Evolutionary conservation across 208 protist species (phyloP), one percentile per base, ranked within the genome.

Genomic region (Leishmania arabica): DNA sequence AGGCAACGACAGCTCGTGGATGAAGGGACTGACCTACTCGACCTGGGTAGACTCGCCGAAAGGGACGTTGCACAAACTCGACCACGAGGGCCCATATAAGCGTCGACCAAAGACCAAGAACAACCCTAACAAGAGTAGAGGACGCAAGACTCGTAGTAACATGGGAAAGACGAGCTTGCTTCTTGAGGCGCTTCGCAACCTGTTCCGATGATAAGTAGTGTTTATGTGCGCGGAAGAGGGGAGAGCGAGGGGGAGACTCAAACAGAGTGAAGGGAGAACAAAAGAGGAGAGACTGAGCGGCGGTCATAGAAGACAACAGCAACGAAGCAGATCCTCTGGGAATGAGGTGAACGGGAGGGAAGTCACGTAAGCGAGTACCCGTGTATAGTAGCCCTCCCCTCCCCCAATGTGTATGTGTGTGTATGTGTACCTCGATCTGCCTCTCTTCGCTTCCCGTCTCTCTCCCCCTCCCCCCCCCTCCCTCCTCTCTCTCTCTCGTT

Each of bases 31-130:
- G 4, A 79, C 81, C 24, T 82, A 89, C 72, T 86, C 82, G 13
- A 91, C 80, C 21, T 87, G 82, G 84, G 78, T 91, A 9, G 85
- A 89, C 51, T 89, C 88, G 7, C 88, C 88, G n/a, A 81, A 66
- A 7, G 81, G 72, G 1, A 73, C 69, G 70, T 72, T 84, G 21
- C 75, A 78, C 11, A 58, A 68, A 9, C 24, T 81, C n/a, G 84
- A 80, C 49, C 62, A 62, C 54, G 66, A 66, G 21, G 66, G 64
- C 9, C 78, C 76, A n/a, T 87, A 85, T 66, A 90, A 89, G 82
- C 85, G 85, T n/a, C 69, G 82, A 21, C 78, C 79, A 24, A 78
- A 24, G 27, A 76, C 8, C 47, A 75, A 51, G 21, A 42, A 42
- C 6, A 75, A 77, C 6, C 8, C 54, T 5, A 9, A 37, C 27